A percentile compares a stretch with the other conserved stretches of the same genome.
These are phyloP conservation scores for Phytophthora macrochlamydospora DNA, from an alignment of 352 stramenopile genomes.

Conservation along the genomic window DNA sequence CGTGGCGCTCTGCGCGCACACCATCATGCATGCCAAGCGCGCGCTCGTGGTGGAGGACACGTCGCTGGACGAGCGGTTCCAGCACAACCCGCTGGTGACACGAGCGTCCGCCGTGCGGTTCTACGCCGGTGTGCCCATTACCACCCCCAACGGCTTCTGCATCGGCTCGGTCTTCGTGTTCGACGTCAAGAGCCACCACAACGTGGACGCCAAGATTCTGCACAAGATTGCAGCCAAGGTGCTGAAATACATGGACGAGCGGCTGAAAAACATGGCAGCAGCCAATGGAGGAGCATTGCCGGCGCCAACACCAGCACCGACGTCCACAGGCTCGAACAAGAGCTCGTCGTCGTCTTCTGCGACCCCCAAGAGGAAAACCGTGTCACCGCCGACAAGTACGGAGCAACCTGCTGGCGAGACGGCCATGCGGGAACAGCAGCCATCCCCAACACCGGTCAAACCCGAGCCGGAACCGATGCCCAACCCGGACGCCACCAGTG, in stretches of 20 bases:
- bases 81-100: constrained; percentile 85
- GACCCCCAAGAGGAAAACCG: constrained; percentile 21
- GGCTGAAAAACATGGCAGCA: constrained; percentile 55
- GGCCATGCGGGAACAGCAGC: constrained; percentile 51
- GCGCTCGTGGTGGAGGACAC: constrained; percentile 85
- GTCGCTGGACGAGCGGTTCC: constrained; percentile 80
- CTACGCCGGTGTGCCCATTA: constrained; percentile 85
- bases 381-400: constrained; percentile 32
- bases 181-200: constrained; percentile 78
- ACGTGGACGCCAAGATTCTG: constrained; percentile 83
- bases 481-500: constrained; percentile 22
- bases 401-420: constrained; percentile 68
- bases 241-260: constrained; percentile 89
- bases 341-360: constrained; percentile 33
- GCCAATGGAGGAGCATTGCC: constrained; percentile 24
- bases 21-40: constrained; percentile 87
- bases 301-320: constrained; percentile 2
- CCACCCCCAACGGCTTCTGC: constrained; percentile 74
- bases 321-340: not conserved
- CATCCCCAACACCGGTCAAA: constrained; percentile 38
- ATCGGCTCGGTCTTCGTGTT: constrained; percentile 89
- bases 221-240: constrained; percentile 89
- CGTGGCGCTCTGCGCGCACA: constrained; percentile 83
- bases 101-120: constrained; percentile 83
- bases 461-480: constrained; percentile 25